Percentiles rank a stretch among this genome's conserved stretches.
phyloP scores from a whole-genome alignment of 768 basidiomycete species.

The Auriscalpium orientale region DNA sequence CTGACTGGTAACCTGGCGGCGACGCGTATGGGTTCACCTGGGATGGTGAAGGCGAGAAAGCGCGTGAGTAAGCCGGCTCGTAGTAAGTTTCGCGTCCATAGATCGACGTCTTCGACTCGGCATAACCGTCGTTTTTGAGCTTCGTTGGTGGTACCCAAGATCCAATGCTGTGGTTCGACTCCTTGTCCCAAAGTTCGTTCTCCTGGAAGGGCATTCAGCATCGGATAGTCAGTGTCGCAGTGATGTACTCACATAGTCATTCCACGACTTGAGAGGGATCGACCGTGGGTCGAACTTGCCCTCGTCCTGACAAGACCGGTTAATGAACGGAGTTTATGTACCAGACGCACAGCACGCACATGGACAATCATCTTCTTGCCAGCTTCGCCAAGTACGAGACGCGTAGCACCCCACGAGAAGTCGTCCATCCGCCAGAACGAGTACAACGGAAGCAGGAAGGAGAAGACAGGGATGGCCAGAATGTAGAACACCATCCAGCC shows the following conservation, averaged over 20 bases:
- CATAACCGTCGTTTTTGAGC: slow-evolving; percentile 63
- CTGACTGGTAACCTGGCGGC: slow-evolving; percentile 72
- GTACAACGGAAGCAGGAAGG: slow-evolving; percentile 87
- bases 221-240: neutral
- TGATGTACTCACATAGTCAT: slow-evolving; percentile 66
- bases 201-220: slow-evolving; percentile 38
- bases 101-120: slow-evolving; percentile 71
- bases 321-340: slow-evolving; percentile 6
- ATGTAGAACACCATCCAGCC: slow-evolving; percentile 98
- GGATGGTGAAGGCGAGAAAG: slow-evolving; percentile 59
- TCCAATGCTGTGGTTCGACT: slow-evolving; percentile 91
- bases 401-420: slow-evolving; percentile 93
- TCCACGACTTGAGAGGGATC: slow-evolving; percentile 96
- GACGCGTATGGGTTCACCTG: slow-evolving; percentile 45
- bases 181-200: slow-evolving; percentile 97
- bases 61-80: slow-evolving; percentile 44
- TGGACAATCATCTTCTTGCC: slow-evolving; percentile 96
- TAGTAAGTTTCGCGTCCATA: slow-evolving; percentile 88
- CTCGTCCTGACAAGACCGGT: slow-evolving; percentile 61
- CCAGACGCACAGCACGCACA: slow-evolving; percentile 37
- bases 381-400: slow-evolving; percentile 86
- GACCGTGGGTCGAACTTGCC: slow-evolving; percentile 92
- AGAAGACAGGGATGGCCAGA: slow-evolving; percentile 87
- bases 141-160: slow-evolving; percentile 83
- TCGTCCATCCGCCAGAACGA: slow-evolving; percentile 99